Base-by-base conservation (phyloP, 2,329 filamentous ascomycete species). In the Fusarium nanum region DNA sequence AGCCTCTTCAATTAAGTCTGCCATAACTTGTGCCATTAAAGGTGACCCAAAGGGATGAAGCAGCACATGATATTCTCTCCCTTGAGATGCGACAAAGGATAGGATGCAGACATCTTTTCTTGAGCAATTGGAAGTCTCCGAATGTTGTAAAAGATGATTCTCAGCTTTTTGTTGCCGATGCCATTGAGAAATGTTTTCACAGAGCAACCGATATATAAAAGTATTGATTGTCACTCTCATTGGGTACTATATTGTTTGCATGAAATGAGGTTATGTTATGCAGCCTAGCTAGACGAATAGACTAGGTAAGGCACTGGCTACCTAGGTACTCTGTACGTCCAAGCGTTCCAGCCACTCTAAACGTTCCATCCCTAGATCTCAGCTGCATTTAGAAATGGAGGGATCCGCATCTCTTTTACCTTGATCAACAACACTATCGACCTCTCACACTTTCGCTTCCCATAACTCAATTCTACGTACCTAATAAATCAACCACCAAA, bases 401-500 rank as follows among this genome's bases (percentile, higher is more conserved):
- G 57, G 25, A 28, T 63, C 55, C 44, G 46, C 62, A 65, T 66
- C 54, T 66, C 46, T 56, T 25, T 66, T 49, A 45, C 30, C 42
- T 20, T 56, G 44, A 46, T 61, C 63, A 67, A 49, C 63, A 66
- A 50, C 61, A 53, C 13, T 22, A 37, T 49, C 42, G 40, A 46
- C 54, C 47, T 20, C 46, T 59, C 49, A 27, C 52, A 56, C 23
- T 62, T 46, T 42, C 55, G 37, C 40, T 45, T 40, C 55, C 30
- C 49, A 57, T 59, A 65, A 47, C 55, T 63, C 54, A 60, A 37
- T 50, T 50, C 57, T 56, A 53, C 57, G 49, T 50, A 27, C 27
- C 27, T 27, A 54, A 34, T 45, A 53, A 52, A 48, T 53, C 42
- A 50, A 63, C 66, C 72, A 41, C 56, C 41, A 40, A 64, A 71